Percentiles rank a stretch among this genome's conserved stretches.
Evolutionary conservation across 2,329 filamentous ascomycete species (phyloP).

Genomic region (Dothistroma pini): DNA sequence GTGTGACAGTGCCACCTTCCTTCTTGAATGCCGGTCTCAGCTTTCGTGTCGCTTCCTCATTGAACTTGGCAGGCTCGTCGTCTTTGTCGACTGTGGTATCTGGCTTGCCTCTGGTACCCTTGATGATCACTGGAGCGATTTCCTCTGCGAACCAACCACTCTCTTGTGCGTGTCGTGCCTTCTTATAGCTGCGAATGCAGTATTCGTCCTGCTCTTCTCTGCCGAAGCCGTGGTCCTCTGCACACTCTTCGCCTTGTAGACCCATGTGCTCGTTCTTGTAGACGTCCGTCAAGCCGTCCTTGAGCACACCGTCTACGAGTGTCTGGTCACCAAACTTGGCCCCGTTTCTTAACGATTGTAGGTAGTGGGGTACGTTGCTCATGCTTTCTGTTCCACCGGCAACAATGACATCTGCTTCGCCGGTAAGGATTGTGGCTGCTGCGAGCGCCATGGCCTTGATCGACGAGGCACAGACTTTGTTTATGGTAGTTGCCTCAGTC

Average conservation of each 20-base stretch:
- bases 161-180: constrained; percentile 81
- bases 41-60: constrained; percentile 49
- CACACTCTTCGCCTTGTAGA: constrained; percentile 86
- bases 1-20: constrained; percentile 77
- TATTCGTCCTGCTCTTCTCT: constrained; percentile 92
- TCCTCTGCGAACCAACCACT: constrained; percentile 77
- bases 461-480: constrained; percentile 97
- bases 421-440: constrained; percentile 95
- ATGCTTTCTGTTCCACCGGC: constrained; percentile 97
- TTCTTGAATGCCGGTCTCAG: constrained; percentile 75
- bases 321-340: constrained; percentile 91
- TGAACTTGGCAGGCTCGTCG: constrained; percentile 89
- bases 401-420: constrained; percentile 87
- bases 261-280: constrained; percentile 99
- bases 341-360: constrained; percentile 78
- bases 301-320: constrained; percentile 85
- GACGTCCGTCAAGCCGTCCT: constrained; percentile 91
- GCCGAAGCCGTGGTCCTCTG: constrained; percentile 72
- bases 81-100: constrained; percentile 74
- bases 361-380: constrained; percentile 97
- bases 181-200: constrained; percentile 91
- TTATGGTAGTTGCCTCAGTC: constrained; percentile 85
- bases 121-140: constrained; percentile 85
- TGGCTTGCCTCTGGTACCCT: constrained; percentile 87
- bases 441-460: constrained; percentile 93